Evolutionary conservation across 23 red algal genomes (phyloP).

Genomic region (Cyanidiococcus yangmingshanensis): DNA sequence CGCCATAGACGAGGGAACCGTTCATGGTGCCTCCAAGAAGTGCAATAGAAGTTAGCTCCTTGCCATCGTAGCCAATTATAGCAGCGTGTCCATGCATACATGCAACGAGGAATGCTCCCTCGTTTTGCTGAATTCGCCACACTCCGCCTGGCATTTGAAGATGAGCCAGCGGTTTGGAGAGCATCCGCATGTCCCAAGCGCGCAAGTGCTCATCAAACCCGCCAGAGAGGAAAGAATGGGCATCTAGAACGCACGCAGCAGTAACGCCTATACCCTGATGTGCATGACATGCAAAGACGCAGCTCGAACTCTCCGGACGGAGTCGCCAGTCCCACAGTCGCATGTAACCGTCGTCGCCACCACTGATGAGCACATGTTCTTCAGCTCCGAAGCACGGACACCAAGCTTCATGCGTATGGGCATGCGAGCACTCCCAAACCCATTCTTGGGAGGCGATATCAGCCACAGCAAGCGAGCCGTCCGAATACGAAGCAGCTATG

Average conservation of each 20-base stretch:
- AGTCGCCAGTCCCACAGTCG: not conserved
- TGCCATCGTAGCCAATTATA: not conserved
- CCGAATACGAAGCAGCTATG: not conserved
- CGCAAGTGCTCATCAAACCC: not conserved
- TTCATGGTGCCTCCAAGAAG: not conserved
- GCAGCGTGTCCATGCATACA: conserved; percentile 12
- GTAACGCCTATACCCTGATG: conserved; percentile 8
- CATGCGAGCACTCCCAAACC: not conserved
- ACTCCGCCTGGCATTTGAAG: conserved; percentile 6
- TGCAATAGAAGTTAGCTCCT: not conserved
- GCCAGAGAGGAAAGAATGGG: not conserved
- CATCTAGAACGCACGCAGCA: not conserved
- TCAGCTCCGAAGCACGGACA: not conserved
- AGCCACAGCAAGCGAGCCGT: not conserved
- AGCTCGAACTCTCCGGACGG: not conserved
- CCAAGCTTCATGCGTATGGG: not conserved
- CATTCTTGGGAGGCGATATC: not conserved
- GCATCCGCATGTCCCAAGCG: not conserved
- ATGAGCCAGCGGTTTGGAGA: not conserved
- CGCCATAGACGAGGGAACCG: not conserved
- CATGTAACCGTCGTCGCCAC: conserved; percentile 8
- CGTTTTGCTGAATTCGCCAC: not conserved
- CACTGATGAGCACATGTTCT: not conserved
- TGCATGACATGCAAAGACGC: not conserved
- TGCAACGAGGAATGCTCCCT: not conserved